Conservation (phyloP, 305 asterid genomes). For the Fraxinus albicans region DNA sequence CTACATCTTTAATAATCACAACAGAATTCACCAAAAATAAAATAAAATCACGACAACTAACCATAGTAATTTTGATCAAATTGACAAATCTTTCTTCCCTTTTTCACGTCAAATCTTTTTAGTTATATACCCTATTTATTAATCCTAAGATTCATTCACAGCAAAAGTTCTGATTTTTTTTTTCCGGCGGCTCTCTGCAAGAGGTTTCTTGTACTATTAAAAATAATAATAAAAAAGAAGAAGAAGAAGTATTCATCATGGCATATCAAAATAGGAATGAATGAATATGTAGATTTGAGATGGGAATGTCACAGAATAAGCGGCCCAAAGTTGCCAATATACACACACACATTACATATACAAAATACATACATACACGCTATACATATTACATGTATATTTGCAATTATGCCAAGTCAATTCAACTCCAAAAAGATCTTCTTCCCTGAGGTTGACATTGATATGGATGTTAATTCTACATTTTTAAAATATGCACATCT, state of each 20-base stretch:
- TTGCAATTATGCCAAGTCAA: background rate
- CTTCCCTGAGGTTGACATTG: background rate
- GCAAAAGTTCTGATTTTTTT: background rate
- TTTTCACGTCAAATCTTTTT: background rate
- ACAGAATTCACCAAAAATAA: background rate
- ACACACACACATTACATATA: background rate
- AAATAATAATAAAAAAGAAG: background rate
- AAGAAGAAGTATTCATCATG: background rate
- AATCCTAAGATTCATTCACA: background rate
- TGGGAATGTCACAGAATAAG: background rate
- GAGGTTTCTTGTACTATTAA: background rate
- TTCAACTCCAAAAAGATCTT: background rate
- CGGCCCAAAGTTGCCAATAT: background rate
- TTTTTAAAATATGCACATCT: background rate
- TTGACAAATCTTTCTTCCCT: background rate
- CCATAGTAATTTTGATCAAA: background rate
- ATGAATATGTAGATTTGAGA: background rate
- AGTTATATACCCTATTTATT: background rate
- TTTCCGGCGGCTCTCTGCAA: background rate
- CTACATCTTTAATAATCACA: background rate
- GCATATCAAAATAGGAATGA: background rate
- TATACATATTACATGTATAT: background rate
- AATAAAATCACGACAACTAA: too few relatives aligned
- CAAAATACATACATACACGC: background rate
- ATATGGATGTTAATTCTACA: background rate